Evolutionary conservation across 1,284 basidiomycete species (phyloP).

Genomic region (Cystobasidium sp.): DNA sequence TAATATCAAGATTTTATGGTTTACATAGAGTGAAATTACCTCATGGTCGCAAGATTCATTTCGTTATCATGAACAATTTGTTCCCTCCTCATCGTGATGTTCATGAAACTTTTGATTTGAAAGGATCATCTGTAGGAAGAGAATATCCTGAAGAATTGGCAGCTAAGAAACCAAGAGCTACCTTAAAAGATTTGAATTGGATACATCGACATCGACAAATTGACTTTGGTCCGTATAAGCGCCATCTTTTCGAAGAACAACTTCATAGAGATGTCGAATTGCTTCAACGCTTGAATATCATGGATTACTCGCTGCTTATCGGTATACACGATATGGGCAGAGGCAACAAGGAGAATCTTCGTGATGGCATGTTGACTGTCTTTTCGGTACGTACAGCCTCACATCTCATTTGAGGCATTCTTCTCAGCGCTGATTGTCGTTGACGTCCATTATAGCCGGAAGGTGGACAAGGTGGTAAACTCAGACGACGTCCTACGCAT

Average conservation of each 20-base stretch:
- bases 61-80: constrained; percentile 99
- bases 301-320: constrained; percentile 95
- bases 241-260: constrained; percentile 86
- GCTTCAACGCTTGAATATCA: constrained; percentile 79
- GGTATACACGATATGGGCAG: constrained; percentile 90
- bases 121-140: constrained; percentile 88
- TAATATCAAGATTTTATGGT: constrained; percentile 93
- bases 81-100: constrained; percentile 97
- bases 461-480: constrained; percentile 57
- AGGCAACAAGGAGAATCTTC: constrained; percentile 87
- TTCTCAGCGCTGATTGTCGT: constrained; percentile 1
- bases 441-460: constrained; percentile 63
- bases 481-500: constrained; percentile 65
- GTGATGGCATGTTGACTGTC: constrained; percentile 85
- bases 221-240: constrained; percentile 91
- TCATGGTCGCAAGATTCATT: constrained; percentile 91
- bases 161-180: constrained; percentile 76
- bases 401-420: constrained; percentile 29
- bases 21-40: constrained; percentile 96
- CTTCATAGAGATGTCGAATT: constrained; percentile 83
- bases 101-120: constrained; percentile 97
- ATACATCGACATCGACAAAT: constrained; percentile 76
- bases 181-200: constrained; percentile 97
- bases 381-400: constrained; percentile 87
- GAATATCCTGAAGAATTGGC: constrained; percentile 86